Conservation (phyloP, 495 filamentous ascomycete genomes). For the Penicillium dipodomyicola region DNA sequence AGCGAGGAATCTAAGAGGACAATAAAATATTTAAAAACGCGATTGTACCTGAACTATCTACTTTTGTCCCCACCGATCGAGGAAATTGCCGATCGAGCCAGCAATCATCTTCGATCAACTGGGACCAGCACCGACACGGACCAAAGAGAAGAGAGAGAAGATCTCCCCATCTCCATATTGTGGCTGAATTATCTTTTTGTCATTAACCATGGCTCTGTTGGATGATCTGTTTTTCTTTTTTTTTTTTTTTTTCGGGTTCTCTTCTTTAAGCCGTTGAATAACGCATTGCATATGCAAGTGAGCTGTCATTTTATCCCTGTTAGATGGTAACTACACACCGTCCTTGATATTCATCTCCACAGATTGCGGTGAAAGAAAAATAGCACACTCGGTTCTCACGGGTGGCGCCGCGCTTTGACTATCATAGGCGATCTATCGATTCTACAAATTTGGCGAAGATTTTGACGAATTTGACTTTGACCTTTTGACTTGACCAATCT, state of each 20-base stretch:
- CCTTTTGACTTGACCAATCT: neutral
- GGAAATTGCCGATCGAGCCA: conserved; percentile 15
- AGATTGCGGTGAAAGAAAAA: neutral
- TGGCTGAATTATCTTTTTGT: conserved; percentile 4
- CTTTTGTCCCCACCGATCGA: conserved; percentile 20
- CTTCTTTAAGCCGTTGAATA: neutral
- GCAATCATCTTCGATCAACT: conserved; percentile 23
- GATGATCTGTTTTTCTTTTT: neutral
- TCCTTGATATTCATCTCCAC: neutral
- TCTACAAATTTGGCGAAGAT: neutral
- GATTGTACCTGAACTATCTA: conserved; percentile 11
- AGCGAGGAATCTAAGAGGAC: neutral
- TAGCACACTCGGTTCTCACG: neutral
- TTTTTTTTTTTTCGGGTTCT: neutral
- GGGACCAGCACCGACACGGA: neutral
- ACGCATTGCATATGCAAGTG: neutral
- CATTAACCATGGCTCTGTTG: conserved; percentile 9
- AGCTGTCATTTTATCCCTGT: conserved; percentile 12
- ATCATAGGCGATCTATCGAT: conserved; percentile 10
- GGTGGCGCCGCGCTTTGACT: conserved; percentile 6
- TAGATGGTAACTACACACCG: neutral
- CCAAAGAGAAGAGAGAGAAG: neutral
- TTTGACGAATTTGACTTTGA: neutral
- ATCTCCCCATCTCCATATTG: conserved; percentile 4
- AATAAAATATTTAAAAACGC: neutral